phyloP scores from a whole-genome alignment of 202 grass and related monocot genomes.

The Panicum hallii region DNA sequence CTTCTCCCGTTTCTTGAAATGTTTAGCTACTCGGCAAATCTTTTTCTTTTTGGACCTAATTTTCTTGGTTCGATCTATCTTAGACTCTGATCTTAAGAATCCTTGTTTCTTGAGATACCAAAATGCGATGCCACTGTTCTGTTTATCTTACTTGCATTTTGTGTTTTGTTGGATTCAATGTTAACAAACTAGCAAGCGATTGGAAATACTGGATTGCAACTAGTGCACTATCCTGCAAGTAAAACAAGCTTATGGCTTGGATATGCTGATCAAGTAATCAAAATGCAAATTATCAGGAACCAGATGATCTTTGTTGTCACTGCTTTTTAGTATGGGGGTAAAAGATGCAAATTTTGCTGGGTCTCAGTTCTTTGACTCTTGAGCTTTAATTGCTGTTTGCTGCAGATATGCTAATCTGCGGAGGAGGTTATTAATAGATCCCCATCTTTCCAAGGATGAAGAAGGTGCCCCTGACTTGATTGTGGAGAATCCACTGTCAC shows the following conservation, averaged over 20 bases:
- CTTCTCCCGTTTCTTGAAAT: not conserved
- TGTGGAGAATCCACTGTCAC: constrained; percentile 90
- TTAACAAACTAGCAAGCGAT: not conserved
- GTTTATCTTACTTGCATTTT: not conserved
- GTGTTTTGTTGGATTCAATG: constrained; percentile 5
- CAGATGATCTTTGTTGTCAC: not conserved
- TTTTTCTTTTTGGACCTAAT: not conserved
- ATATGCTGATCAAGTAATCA: constrained; percentile 28
- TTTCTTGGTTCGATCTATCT: constrained; percentile 14
- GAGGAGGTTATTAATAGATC: constrained; percentile 75
- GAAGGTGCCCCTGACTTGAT: constrained; percentile 51
- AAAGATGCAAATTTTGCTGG: constrained; percentile 7
- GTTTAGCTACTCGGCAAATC: not conserved
- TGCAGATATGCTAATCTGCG: constrained; percentile 86
- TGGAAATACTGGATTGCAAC: not conserved
- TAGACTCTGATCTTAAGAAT: not conserved
- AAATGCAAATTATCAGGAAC: not conserved
- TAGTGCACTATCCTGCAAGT: not conserved
- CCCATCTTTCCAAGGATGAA: constrained; percentile 93
- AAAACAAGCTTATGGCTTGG: not conserved
- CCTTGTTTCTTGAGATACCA: not conserved
- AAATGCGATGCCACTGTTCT: not conserved
- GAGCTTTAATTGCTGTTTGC: not conserved
- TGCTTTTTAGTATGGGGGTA: not conserved
- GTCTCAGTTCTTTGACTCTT: constrained; percentile 4